phyloP scores from a whole-genome alignment of 139 green algal species.

The Picochlorum sp. region DNA sequence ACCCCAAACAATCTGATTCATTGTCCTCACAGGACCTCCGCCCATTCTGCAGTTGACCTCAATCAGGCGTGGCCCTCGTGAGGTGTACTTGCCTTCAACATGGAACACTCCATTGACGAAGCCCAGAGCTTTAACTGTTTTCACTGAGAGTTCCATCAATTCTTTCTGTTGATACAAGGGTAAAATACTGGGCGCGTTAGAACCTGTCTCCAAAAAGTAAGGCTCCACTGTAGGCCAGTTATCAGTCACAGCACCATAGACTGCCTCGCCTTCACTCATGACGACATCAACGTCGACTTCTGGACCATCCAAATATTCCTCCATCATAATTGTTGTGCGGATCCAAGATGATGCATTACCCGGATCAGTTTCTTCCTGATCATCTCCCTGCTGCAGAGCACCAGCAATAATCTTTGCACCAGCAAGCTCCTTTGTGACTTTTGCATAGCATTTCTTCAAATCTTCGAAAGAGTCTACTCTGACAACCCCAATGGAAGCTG shows the following conservation, averaged over 20 bases:
- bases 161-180: constrained; percentile 59
- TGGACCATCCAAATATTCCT: constrained; percentile 80
- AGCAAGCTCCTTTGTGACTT: constrained; percentile 26
- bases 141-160: constrained; percentile 66
- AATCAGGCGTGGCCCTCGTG: constrained; percentile 61
- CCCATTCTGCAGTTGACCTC: constrained; percentile 91
- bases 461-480: constrained; percentile 55
- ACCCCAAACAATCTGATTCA: constrained; percentile 54
- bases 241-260: constrained; percentile 79
- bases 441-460: constrained; percentile 34
- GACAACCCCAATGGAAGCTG: constrained; percentile 80
- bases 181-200: constrained; percentile 77
- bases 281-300: constrained; percentile 85
- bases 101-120: constrained; percentile 65
- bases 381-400: constrained; percentile 53
- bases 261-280: constrained; percentile 54
- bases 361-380: constrained; percentile 30
- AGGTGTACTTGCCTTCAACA: constrained; percentile 85
- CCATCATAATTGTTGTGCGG: constrained; percentile 75
- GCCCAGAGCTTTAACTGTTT: constrained; percentile 44
- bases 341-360: constrained; percentile 51
- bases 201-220: constrained; percentile 91
- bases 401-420: constrained; percentile 58
- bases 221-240: constrained; percentile 80
- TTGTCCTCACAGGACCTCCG: constrained; percentile 66